Evolutionary conservation across 257 asterid species (phyloP).

Genomic region (Thymus mandschuricus): DNA sequence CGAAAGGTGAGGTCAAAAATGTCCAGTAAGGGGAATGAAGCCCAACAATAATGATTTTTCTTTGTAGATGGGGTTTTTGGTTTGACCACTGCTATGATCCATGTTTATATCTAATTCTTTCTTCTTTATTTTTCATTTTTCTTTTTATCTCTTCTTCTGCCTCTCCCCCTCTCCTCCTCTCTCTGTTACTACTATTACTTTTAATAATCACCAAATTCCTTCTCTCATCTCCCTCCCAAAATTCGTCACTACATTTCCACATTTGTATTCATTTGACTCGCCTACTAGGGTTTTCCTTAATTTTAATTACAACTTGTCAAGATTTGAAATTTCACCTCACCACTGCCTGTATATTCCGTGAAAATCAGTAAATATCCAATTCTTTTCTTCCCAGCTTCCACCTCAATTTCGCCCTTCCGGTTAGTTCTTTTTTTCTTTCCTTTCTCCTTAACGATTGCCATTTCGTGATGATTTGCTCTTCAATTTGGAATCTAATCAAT

Average conservation of each 20-base stretch:
- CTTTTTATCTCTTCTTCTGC: constrained; percentile 34
- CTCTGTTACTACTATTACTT: constrained; percentile 25
- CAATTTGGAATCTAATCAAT: background rate
- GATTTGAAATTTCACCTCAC: constrained; percentile 24
- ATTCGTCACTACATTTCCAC: constrained; percentile 44
- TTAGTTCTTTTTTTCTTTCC: constrained; percentile 29
- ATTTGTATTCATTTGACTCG: constrained; percentile 50
- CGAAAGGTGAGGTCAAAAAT: constrained; percentile 38
- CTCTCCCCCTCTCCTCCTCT: background rate
- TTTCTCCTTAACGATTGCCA: background rate
- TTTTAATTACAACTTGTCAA: constrained; percentile 16
- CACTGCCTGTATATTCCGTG: constrained; percentile 29
- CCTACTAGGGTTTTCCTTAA: constrained; percentile 47
- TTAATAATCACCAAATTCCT: constrained; percentile 33
- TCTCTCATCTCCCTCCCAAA: constrained; percentile 40
- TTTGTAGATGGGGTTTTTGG: constrained; percentile 42
- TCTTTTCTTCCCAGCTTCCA: constrained; percentile 25
- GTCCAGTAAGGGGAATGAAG: constrained; percentile 30
- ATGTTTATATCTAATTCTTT: background rate
- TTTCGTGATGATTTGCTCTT: constrained; percentile 24
- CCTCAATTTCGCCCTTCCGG: constrained; percentile 45
- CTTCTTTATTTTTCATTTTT: background rate
- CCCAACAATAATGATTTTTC: constrained; percentile 39
- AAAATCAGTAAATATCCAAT: constrained; percentile 36
- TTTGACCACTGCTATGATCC: constrained; percentile 62